phyloP scores from a whole-genome alignment of 768 basidiomycete species.

The Candolleomyces aberdarensis region DNA sequence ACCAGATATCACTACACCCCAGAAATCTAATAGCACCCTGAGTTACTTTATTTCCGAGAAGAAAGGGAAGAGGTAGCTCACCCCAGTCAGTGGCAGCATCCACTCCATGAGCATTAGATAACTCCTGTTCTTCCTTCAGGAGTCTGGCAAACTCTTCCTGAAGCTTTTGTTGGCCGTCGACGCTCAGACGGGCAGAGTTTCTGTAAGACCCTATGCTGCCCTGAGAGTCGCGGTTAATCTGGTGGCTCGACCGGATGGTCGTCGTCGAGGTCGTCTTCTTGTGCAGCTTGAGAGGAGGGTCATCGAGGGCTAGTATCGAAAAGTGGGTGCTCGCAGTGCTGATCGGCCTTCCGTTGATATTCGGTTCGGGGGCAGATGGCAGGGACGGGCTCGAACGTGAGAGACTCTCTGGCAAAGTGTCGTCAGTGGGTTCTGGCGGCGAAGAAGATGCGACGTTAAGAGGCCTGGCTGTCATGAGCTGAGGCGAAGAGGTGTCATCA shows the following conservation, averaged over 20 bases:
- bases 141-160: constrained; percentile 75
- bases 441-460: not conserved
- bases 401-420: not conserved
- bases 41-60: not conserved
- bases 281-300: constrained; percentile 33
- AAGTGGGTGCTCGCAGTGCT: constrained; percentile 8
- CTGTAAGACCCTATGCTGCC: constrained; percentile 36
- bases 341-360: constrained; percentile 10
- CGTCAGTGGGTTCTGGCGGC: not conserved
- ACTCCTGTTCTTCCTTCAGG: constrained; percentile 52
- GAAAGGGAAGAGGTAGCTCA: constrained; percentile 29
- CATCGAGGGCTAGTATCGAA: constrained; percentile 7
- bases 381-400: not conserved
- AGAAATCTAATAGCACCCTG: constrained; percentile 62
- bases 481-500: constrained; percentile 28
- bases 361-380: not conserved
- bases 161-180: constrained; percentile 66
- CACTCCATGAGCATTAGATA: constrained; percentile 24
- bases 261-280: constrained; percentile 63
- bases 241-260: constrained; percentile 51
- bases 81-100: constrained; percentile 73
- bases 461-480: constrained; percentile 29
- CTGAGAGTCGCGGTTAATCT: constrained; percentile 38
- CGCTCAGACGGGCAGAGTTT: constrained; percentile 25
- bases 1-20: constrained; percentile 94